These are phyloP conservation scores for Flaveria floridana DNA, from an alignment of 140 eudicot genomes.

Conservation along the genomic window DNA sequence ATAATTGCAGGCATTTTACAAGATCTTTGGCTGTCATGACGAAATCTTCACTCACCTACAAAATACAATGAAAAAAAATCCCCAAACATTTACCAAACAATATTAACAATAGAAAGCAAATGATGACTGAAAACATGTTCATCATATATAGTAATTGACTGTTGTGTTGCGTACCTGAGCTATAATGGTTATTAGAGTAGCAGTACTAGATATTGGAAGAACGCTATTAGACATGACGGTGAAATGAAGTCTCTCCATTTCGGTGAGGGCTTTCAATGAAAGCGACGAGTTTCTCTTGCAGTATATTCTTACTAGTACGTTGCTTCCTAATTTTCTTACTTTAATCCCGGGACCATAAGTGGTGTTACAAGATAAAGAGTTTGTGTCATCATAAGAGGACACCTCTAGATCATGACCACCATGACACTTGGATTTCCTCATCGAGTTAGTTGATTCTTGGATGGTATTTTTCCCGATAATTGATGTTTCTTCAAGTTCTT, in stretches of 20 bases:
- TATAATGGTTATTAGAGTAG: constrained; percentile 42
- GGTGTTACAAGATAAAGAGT: constrained; percentile 20
- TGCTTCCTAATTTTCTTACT: constrained; percentile 29
- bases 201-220: constrained; percentile 37
- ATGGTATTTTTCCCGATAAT: constrained; percentile 10
- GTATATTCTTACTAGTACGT: constrained; percentile 43
- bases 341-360: constrained; percentile 20
- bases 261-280: constrained; percentile 33
- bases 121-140: neutral
- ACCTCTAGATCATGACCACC: constrained; percentile 27
- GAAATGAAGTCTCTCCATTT: constrained; percentile 49
- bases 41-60: constrained; percentile 35
- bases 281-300: constrained; percentile 37
- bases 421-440: constrained; percentile 20
- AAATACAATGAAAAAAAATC: neutral
- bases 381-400: constrained; percentile 28
- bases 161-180: constrained; percentile 39
- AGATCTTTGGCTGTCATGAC: constrained; percentile 25
- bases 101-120: neutral
- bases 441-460: constrained; percentile 22
- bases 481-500: constrained; percentile 39
- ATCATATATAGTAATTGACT: neutral
- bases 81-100: neutral
- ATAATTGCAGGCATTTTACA: constrained; percentile 16
- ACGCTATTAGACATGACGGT: constrained; percentile 33